phyloP scores from a whole-genome alignment of 208 protist genomes.

The Leishmania guyanensis region DNA sequence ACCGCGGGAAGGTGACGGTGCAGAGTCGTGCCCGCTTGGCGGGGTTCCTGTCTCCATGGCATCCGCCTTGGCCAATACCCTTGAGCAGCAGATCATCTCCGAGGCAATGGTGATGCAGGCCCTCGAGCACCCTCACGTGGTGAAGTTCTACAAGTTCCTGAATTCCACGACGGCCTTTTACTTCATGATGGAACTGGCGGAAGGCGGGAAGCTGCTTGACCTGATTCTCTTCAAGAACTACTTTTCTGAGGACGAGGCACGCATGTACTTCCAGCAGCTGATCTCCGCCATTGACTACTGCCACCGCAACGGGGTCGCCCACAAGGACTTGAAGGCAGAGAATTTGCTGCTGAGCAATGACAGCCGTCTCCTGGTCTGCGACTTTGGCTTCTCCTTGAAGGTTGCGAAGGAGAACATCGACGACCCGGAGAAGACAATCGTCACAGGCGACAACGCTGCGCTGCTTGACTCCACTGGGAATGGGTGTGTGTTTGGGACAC shows the following conservation, averaged over 20 bases:
- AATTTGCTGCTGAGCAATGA: slow-evolving; percentile 84
- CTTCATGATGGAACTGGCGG: slow-evolving; percentile 89
- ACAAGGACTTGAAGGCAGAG: slow-evolving; percentile 92
- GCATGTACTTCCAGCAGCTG: slow-evolving; percentile 94
- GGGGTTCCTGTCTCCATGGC: background rate
- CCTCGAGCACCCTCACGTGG: slow-evolving; percentile 88
- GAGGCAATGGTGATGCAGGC: slow-evolving; percentile 91
- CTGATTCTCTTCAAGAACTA: slow-evolving; percentile 86
- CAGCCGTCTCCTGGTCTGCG: slow-evolving; percentile 80
- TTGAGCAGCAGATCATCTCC: slow-evolving; percentile 75
- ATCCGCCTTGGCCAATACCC: slow-evolving; percentile 28
- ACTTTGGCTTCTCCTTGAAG: slow-evolving; percentile 91
- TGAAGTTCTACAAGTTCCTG: slow-evolving; percentile 89
- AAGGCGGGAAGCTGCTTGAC: slow-evolving; percentile 95
- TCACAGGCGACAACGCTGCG: slow-evolving; percentile 40
- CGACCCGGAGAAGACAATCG: slow-evolving; percentile 45
- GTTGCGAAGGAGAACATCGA: slow-evolving; percentile 52
- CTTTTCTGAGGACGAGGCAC: slow-evolving; percentile 85
- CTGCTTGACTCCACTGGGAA: slow-evolving; percentile 36
- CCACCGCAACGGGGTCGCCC: slow-evolving; percentile 86
- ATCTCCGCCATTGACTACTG: slow-evolving; percentile 95
- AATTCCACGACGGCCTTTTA: slow-evolving; percentile 87
- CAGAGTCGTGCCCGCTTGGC: slow-evolving; percentile 6
- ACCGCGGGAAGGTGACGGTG: background rate
- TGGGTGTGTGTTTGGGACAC: slow-evolving; percentile 57